Conservation (phyloP, 148 eudicot species). For the Nepenthes mirabilis region DNA sequence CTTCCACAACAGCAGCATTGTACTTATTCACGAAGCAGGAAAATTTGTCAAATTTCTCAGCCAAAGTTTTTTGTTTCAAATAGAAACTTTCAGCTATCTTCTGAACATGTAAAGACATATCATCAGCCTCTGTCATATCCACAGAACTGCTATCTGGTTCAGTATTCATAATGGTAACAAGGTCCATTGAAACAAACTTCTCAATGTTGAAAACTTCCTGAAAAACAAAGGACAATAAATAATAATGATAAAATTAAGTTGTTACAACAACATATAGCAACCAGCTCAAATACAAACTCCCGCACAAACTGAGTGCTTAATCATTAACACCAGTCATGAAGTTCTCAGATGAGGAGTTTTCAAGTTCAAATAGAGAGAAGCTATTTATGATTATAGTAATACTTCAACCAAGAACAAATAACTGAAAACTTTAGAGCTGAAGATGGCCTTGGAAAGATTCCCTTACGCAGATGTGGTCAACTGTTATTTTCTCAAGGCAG, state of each 20-base stretch:
- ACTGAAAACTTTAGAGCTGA: background rate
- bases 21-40: constrained; percentile 48
- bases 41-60: constrained; percentile 33
- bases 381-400: too few relatives aligned
- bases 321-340: too few relatives aligned
- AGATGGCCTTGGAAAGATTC: too few relatives aligned
- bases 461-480: too few relatives aligned
- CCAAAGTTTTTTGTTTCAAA: constrained; percentile 24
- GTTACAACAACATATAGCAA: background rate
- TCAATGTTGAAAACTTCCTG: constrained; percentile 40
- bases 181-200: constrained; percentile 23
- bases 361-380: too few relatives aligned
- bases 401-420: background rate
- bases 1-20: constrained; percentile 42
- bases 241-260: background rate
- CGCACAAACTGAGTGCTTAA: too few relatives aligned
- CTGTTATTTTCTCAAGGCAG: too few relatives aligned
- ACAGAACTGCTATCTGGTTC: constrained; percentile 20
- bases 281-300: background rate
- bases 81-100: constrained; percentile 40
- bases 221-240: constrained; percentile 16
- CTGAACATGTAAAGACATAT: constrained; percentile 30
- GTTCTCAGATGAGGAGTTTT: too few relatives aligned
- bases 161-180: constrained; percentile 21
- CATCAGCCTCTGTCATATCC: constrained; percentile 30